Percentiles rank a stretch among this genome's conserved stretches.
These are phyloP conservation scores for Pseudozyma sp. DNA, from an alignment of 1,284 basidiomycete genomes.

Conservation along the genomic window DNA sequence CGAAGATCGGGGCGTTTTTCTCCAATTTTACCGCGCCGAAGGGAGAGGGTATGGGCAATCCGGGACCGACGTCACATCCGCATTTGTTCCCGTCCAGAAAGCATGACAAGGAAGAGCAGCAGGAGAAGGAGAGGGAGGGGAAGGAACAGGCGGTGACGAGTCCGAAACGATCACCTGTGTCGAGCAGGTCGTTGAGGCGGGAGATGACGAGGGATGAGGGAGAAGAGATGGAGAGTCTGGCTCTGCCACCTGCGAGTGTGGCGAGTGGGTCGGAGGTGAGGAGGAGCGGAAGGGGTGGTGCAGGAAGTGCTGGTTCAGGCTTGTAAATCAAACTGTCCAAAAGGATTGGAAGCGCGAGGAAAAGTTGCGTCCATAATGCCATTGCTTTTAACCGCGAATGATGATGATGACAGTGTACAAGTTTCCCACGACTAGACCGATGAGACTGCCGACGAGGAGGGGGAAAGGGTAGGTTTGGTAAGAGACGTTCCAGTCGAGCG, in stretches of 20 bases:
- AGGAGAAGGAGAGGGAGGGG: not conserved
- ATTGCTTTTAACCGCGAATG: conserved; percentile 19
- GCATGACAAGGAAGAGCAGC: conserved; percentile 1
- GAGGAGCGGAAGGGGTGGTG: not conserved
- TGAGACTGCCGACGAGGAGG: conserved; percentile 13
- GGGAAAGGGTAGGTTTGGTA: conserved; percentile 49
- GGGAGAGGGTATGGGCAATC: conserved; percentile 55
- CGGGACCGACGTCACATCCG: conserved; percentile 44
- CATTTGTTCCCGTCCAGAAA: conserved; percentile 33
- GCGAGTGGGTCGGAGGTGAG: not conserved
- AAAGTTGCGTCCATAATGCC: no score
- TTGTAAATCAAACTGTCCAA: no score
- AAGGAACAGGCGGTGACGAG: not conserved
- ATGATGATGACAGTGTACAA: conserved; percentile 13
- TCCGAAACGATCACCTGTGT: conserved; percentile 2
- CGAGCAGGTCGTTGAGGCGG: conserved; percentile 6
- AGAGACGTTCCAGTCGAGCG: conserved; percentile 26
- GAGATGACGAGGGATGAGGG: conserved; percentile 12
- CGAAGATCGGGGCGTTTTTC: conserved; percentile 42
- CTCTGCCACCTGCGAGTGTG: conserved; percentile 10
- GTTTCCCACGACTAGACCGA: conserved; percentile 12
- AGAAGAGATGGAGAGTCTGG: conserved; percentile 16
- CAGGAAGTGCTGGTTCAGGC: not conserved
- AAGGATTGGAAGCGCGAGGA: not conserved
- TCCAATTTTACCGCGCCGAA: conserved; percentile 48